Evolutionary conservation across 768 basidiomycete species (phyloP), one percentile per base, ranked within the genome.

Genomic region (Amanita pseudoporphyria): DNA sequence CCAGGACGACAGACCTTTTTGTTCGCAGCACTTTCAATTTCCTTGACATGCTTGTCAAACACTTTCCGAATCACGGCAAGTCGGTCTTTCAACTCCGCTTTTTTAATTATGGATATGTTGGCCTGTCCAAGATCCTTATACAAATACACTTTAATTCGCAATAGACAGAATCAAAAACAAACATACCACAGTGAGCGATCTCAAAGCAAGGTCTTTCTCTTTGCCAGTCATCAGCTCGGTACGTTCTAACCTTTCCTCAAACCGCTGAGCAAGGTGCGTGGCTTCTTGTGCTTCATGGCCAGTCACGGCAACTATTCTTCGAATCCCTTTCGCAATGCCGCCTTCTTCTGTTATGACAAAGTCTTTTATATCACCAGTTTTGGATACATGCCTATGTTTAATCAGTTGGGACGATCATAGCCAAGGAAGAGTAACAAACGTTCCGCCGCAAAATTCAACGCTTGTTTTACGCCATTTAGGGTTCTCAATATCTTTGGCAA

Each of bases 401-500:
- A 13, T 48, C 36, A 48, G 38, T 19, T 50, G 24, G 47, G 18
- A 43, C 30, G 39, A 52, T 50, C 30, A 38, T 9, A 22, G 16
- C 4, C 40, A 24, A 28, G 22, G 6, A 5, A 26, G 9, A 2
- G 22, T 42, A 26, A 21, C 37, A 7, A 30, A 92, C 81, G 96
- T 99, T 65, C 96, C 96, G 66, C 96, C 96, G 63, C 96, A 99
- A 63, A 99, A 95, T 67, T 99, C 96, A 54, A 96, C 79, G 64
- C 88, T 93, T 9, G 95, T 96, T 24, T 67, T 69, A 41, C 87
- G 71, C 96, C 96, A 99, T 67, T 85, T 90, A 3, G 85, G 81
- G 64, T 92, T 94, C 58, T 84, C 78, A 37, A 95, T 74, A 56
- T 99, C 90, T 58, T 78, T 74, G 16, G 79, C 67, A 48, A 99